These are phyloP conservation scores for Wallacemonas sp. DNA, from an alignment of 208 protist species.

Conservation along the genomic window DNA sequence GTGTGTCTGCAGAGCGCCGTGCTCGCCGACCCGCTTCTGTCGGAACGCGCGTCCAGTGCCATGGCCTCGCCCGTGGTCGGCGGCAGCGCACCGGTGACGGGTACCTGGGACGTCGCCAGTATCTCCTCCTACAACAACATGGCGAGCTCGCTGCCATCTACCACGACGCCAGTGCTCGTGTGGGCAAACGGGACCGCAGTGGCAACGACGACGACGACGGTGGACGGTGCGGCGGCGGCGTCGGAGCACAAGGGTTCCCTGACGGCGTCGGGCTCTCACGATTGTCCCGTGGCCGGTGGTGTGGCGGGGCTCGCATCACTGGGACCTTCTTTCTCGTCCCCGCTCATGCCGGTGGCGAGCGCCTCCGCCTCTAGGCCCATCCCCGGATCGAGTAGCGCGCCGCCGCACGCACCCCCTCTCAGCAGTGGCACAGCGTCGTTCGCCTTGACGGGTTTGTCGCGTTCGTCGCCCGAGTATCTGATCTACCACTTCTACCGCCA, in stretches of 20 bases:
- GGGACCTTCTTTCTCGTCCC: too few species aligned
- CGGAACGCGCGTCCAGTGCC: neutral
- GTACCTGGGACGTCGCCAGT: neutral
- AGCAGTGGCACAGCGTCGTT: neutral
- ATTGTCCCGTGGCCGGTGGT: neutral
- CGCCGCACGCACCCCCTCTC: too few species aligned
- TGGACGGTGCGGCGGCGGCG: neutral
- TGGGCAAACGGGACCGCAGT: too few species aligned
- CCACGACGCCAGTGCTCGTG: neutral
- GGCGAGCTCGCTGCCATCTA: neutral
- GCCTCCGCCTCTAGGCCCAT: neutral
- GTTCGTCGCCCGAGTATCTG: conserved; percentile 8
- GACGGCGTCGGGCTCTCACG: neutral
- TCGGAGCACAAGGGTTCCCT: neutral
- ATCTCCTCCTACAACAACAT: neutral
- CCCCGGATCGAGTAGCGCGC: too few species aligned
- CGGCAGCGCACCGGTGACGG: neutral
- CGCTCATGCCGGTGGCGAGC: conserved; percentile 9
- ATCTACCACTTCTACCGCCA: conserved; percentile 34
- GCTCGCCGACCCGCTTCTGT: neutral
- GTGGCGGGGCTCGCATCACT: neutral
- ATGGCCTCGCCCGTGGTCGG: neutral
- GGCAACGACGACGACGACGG: neutral
- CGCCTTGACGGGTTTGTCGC: neutral
- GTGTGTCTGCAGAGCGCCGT: conserved; percentile 50